Evolutionary conservation across 805 yeast species (phyloP), one percentile per base, ranked within the genome.

Genomic region (Nakazawaea sp.): DNA sequence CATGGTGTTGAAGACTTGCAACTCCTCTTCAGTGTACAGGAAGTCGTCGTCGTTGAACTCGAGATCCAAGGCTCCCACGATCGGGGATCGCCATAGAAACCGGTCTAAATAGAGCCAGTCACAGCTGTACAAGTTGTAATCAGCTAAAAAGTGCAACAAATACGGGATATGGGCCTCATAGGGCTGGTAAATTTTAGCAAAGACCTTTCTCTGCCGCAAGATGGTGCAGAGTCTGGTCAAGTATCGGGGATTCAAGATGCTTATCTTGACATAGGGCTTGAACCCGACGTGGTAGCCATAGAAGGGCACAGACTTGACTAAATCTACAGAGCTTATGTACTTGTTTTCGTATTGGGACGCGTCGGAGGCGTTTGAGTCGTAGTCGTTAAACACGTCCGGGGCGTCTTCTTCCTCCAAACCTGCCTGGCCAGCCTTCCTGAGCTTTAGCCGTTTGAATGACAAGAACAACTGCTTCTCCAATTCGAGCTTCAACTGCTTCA

Each of bases 111-210:
- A 59, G 17, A 89, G 42, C 90, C 95, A 85, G 4, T 80, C 78
- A 55, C 96, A 85, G 1, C 96, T 94, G 51, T 70, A 85, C 21
- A 90, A 56, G 51, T 90, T 89, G 57, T 70, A 87, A 52, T 92
- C 98, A 0, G 83, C 66, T 19, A 86, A 55, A 50, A 90, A 87
- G 51, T 92, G 97, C 5, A 86, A 55, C 1, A 73, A 51, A 47
- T 66, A 81, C 0, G 96, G 88, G 10, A 90, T 68, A 51, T 92
- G 97, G 0, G 88, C 66, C 50, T 92, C 98, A 53, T 64, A 85
- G 0, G 79, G 75, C 32, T 77, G 79, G 11, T 61, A 44, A 1
- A 49, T 41, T 16, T 49, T 50, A 3, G 64, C 66, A 27, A 61
- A 45, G 1, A 73, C 48, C 3, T 56, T 57, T 3, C 32, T 56